Evolutionary conservation across 106 monocot genomes (phyloP), one percentile per base, ranked within the genome.

Genomic region (Chionographis japonica): DNA sequence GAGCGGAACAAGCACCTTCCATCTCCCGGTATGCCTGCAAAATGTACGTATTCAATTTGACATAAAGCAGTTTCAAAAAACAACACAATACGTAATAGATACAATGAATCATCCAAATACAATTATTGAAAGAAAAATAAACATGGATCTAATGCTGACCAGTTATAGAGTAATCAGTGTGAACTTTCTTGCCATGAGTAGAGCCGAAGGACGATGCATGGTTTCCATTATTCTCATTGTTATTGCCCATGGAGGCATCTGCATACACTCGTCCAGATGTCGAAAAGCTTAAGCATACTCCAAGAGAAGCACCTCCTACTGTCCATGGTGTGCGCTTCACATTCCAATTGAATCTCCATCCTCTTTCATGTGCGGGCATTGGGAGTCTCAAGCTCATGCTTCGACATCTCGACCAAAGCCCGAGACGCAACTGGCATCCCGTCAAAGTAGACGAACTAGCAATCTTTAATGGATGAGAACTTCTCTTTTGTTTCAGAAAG

Each of bases 1-100:
- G 98, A 90, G 53, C 93, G 89, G 62, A 98, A 98, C 77, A 98
- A 75, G 63, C 98, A 98, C 72, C 98, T 93, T 15, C 98, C 98
- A 84, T 98, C 98, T 70, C 98, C 98, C 6, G 98, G 93, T 76
- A 98, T 93, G 20, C 98, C 98, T 90, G 63, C 49, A 83, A 62
- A 50, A 74, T 52, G 8, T 3, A 52, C 16, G 60, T 4, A 39
- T 58, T 63, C 37, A 12, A 12, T 39, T 4, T 15, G 37, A 41
- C 8, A 56, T 27, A 40, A 3, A 68, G 20, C 49, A 20, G 14
- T 54, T 63, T 5, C 12, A 62, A 13, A 54, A n/a, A 51, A 38
- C 15, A 57, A 20, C 7, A 35, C 16, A 38, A 54, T 15, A 46
- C 46, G 2, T 46, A 37, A 5, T 12, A 61, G 37, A 12, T 6